Evolutionary conservation across 768 basidiomycete genomes (phyloP), one percentile per base, ranked within the genome.

Genomic region (Lentinula boryana): DNA sequence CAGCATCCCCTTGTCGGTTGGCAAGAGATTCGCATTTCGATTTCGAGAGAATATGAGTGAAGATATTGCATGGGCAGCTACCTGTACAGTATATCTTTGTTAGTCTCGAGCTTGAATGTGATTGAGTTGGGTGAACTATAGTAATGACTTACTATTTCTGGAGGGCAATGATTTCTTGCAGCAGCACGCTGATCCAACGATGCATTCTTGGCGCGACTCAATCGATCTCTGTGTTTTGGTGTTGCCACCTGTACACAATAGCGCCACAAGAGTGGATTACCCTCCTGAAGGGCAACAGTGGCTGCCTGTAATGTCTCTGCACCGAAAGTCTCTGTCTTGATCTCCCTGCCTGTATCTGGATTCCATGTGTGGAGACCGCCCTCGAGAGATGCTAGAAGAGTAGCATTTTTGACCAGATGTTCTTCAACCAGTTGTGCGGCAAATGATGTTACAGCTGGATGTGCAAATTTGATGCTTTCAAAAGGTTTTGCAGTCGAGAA

Each of bases 361-460:
- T 57, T 38, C 2, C 64, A 62, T 2, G 64, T 63, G 52, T 69
- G 66, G 1, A 72, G 64, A 9, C 71, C 68, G 36, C 60, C 67
- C 2, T 18, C 33, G 0, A 62, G 56, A n/a, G 62, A 56, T 15
- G 68, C 65, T 5, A 64, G 69, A 8, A 50, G 18, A 41, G 63
- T 58, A 15, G 67, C 69, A 43, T 69, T 67, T 15, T 53, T 36
- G 27, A 66, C 48, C 8, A 72, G 65, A 50, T 64, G 63, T 46
- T 64, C 43, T n/a, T 50, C 59, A 12, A 66, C 55, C 32, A 69
- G 63, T 58, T 73, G 71, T 36, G 62, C 65, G 3, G 70, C 72
- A 62, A 70, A 72, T 9, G 71, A 70, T n/a, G 70, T 67, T 9
- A 74, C 56, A 9, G 68, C 70, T 41, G 71, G 56, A 8, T 63